These are phyloP conservation scores for Mortierella sp. DNA, from an alignment of 371 early-diverging fungal genomes.

Conservation along the genomic window DNA sequence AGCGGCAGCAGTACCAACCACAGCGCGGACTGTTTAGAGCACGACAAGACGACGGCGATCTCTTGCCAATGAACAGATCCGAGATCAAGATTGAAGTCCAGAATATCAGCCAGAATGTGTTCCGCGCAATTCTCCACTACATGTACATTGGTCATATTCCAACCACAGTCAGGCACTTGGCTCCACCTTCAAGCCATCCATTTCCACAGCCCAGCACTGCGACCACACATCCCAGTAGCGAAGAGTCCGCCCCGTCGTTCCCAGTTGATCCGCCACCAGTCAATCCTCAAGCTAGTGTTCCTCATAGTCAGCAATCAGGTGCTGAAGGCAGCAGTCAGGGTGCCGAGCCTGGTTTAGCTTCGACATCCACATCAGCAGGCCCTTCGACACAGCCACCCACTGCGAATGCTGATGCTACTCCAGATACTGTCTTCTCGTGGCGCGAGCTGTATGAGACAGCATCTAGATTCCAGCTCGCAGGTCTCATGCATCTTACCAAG, in stretches of 20 bases:
- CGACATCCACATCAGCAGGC: not conserved
- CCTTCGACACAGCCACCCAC: not conserved
- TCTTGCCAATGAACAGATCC: not conserved
- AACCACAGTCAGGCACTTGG: not conserved
- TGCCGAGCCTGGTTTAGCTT: not conserved
- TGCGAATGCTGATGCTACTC: not conserved
- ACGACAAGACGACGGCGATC: not conserved
- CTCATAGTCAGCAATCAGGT: too few relatives aligned
- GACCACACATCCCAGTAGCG: not conserved
- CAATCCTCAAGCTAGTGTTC: too few relatives aligned
- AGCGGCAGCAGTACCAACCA: slow-evolving; percentile 11
- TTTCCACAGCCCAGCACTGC: not conserved
- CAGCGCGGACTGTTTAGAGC: not conserved
- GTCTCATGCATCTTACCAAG: slow-evolving; percentile 25
- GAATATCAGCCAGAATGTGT: slow-evolving; percentile 11
- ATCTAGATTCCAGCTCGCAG: slow-evolving; percentile 17
- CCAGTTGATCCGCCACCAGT: too few relatives aligned
- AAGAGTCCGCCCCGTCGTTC: too few relatives aligned
- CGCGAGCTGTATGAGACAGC: slow-evolving; percentile 36
- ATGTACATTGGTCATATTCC: slow-evolving; percentile 50
- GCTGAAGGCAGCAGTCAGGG: too few relatives aligned
- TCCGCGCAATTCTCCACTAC: slow-evolving; percentile 38
- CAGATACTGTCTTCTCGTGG: slow-evolving; percentile 25
- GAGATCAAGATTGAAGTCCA: slow-evolving; percentile 14
- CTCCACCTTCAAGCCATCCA: not conserved